Conservation (phyloP, 108 stramenopile genomes). For the Conticribra weissflogii region DNA sequence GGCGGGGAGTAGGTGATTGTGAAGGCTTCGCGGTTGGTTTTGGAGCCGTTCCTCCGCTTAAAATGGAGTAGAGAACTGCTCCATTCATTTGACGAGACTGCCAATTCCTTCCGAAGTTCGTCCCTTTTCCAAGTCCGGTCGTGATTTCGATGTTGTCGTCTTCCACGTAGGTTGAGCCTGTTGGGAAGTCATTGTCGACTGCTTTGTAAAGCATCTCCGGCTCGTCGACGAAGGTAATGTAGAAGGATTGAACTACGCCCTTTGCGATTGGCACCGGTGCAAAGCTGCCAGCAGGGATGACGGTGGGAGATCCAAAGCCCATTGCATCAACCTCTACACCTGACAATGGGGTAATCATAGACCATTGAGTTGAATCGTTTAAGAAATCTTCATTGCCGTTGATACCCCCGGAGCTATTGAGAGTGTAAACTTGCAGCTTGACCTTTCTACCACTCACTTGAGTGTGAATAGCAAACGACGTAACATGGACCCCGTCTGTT, state of each 20-base stretch:
- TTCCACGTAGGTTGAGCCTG: conserved; percentile 9
- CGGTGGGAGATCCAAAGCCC: conserved; percentile 24
- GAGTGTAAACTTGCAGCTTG: conserved; percentile 24
- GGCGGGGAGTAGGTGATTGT: background rate
- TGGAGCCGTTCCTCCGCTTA: background rate
- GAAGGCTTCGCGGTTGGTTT: conserved; percentile 6
- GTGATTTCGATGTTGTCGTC: conserved; percentile 23
- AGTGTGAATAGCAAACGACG: conserved; percentile 30
- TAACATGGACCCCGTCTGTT: conserved; percentile 18
- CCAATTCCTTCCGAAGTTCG: conserved; percentile 24
- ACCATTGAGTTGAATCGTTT: conserved; percentile 11
- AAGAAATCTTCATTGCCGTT: conserved; percentile 18
- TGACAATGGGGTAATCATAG: conserved; percentile 12
- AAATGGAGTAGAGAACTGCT: conserved; percentile 15
- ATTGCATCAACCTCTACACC: conserved; percentile 24
- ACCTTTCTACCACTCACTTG: background rate
- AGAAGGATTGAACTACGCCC: conserved; percentile 20
- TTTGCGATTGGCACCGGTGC: conserved; percentile 16
- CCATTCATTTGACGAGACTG: conserved; percentile 31
- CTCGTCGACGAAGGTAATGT: conserved; percentile 28
- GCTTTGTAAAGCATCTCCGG: conserved; percentile 30
- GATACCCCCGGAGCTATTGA: conserved; percentile 14
- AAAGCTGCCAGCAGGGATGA: conserved; percentile 29
- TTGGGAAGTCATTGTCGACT: conserved; percentile 26
- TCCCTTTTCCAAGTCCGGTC: conserved; percentile 20